Conservation (phyloP, 345 rosid genomes). For the Chamaenerion angustifolium region DNA sequence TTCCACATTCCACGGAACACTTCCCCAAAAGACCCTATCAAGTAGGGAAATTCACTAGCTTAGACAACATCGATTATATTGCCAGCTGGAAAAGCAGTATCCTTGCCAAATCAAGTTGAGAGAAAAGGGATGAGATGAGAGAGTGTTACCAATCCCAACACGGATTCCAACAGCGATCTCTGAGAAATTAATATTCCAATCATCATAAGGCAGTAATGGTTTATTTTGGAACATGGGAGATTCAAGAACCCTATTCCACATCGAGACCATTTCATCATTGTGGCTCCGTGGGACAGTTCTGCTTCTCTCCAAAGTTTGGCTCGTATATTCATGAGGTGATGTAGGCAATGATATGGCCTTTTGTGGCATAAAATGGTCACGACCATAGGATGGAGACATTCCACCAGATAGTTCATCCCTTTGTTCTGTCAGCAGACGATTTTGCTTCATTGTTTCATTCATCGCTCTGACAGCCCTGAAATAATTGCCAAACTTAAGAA, state of each 20-base stretch:
- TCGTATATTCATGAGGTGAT: constrained; percentile 69
- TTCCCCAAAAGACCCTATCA: constrained; percentile 84
- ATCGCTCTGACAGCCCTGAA: constrained; percentile 96
- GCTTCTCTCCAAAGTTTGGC: constrained; percentile 43
- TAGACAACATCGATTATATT: too few relatives aligned
- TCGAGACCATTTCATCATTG: constrained; percentile 35
- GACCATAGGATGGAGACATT: constrained; percentile 47
- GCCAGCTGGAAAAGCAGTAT: background rate
- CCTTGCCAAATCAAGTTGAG: background rate
- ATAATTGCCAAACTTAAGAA: constrained; percentile 8
- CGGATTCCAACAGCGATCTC: constrained; percentile 90
- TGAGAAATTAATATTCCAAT: constrained; percentile 93
- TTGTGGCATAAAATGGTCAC: constrained; percentile 54
- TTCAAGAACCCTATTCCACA: constrained; percentile 81
- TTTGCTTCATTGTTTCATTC: constrained; percentile 93
- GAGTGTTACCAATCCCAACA: constrained; percentile 74
- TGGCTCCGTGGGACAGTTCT: constrained; percentile 27
- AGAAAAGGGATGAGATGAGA: constrained; percentile 1
- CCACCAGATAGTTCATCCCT: constrained; percentile 44
- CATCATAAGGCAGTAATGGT: constrained; percentile 66
- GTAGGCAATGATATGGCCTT: constrained; percentile 91
- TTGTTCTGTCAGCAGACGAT: constrained; percentile 51
- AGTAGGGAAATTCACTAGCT: background rate
- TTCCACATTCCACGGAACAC: constrained; percentile 96
- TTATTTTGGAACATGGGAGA: constrained; percentile 65